phyloP scores from a whole-genome alignment of 2,329 filamentous ascomycete genomes.

The Didymella lethalis region DNA sequence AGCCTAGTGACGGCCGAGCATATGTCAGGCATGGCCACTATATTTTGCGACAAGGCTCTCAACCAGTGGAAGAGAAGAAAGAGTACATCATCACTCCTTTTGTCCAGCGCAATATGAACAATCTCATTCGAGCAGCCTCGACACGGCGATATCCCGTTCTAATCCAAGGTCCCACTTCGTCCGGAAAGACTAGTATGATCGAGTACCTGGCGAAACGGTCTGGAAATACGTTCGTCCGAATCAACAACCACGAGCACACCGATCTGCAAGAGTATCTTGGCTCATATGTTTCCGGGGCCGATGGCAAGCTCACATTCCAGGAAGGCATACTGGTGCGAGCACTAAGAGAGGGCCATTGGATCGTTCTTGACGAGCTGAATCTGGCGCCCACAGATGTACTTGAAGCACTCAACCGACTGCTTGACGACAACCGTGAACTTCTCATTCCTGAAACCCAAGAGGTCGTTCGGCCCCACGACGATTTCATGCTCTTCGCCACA shows the following conservation, averaged over 20 bases:
- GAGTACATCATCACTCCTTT: slow-evolving; percentile 98
- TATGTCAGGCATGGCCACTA: slow-evolving; percentile 91
- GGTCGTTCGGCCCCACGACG: slow-evolving; percentile 86
- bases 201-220: slow-evolving; percentile 97
- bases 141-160: slow-evolving; percentile 92
- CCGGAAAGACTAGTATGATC: slow-evolving; percentile 99
- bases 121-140: slow-evolving; percentile 90
- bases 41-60: slow-evolving; percentile 82
- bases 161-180: slow-evolving; percentile 95
- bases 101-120: slow-evolving; percentile 92
- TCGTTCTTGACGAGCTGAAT: slow-evolving; percentile 97
- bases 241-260: slow-evolving; percentile 99
- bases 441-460: slow-evolving; percentile 97
- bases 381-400: slow-evolving; percentile 95
- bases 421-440: slow-evolving; percentile 96
- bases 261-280: slow-evolving; percentile 98
- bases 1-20: slow-evolving; percentile 75
- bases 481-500: slow-evolving; percentile 98
- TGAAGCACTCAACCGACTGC: slow-evolving; percentile 90
- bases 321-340: slow-evolving; percentile 94
- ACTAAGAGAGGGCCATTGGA: slow-evolving; percentile 93
- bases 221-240: slow-evolving; percentile 95
- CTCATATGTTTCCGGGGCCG: slow-evolving; percentile 85
- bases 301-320: slow-evolving; percentile 88
- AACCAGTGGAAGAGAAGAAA: slow-evolving; percentile 72